Conservation (phyloP, 2,329 filamentous ascomycete genomes). For the Aspergillus udagawae region DNA sequence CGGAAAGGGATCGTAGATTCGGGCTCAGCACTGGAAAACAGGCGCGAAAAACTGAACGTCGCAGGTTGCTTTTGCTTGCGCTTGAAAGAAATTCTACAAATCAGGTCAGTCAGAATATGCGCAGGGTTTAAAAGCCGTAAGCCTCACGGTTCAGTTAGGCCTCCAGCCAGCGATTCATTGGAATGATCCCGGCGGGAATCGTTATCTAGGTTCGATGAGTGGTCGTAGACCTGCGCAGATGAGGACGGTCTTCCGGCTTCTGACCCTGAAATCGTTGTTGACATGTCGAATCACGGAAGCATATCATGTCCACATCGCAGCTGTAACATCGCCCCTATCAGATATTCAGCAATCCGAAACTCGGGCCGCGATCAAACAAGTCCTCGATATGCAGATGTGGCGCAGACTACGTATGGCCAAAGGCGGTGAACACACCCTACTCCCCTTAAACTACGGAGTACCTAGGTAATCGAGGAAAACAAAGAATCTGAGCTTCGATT, state of each 20-base stretch:
- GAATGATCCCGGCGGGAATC: slow-evolving; percentile 9
- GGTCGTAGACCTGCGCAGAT: slow-evolving; percentile 10
- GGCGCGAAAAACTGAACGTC: slow-evolving; percentile 37
- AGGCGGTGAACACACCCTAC: no score
- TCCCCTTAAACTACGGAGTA: no score
- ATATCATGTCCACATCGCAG: slow-evolving; percentile 17
- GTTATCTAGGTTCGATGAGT: slow-evolving; percentile 16
- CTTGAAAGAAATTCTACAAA: slow-evolving; percentile 39
- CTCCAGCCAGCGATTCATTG: slow-evolving; percentile 27
- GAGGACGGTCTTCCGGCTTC: slow-evolving; percentile 14
- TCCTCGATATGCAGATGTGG: slow-evolving; percentile 19
- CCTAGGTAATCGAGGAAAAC: no score
- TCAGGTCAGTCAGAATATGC: slow-evolving; percentile 2
- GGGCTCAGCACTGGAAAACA: slow-evolving; percentile 31
- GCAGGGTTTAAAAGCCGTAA: not conserved
- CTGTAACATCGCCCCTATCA: slow-evolving; percentile 11
- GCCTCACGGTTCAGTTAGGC: slow-evolving; percentile 34
- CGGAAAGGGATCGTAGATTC: slow-evolving; percentile 20
- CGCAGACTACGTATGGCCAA: slow-evolving; percentile 17
- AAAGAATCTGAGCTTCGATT: no score
- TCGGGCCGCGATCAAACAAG: slow-evolving; percentile 5
- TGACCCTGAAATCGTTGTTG: slow-evolving; percentile 20
- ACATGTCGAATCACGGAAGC: slow-evolving; percentile 23
- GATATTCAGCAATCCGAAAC: slow-evolving; percentile 3
- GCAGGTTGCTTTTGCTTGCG: slow-evolving; percentile 40